Percentiles rank a stretch among this genome's conserved stretches.
These are phyloP conservation scores for Artemisia annua DNA, from an alignment of 129 eudicot species.

Conservation along the genomic window DNA sequence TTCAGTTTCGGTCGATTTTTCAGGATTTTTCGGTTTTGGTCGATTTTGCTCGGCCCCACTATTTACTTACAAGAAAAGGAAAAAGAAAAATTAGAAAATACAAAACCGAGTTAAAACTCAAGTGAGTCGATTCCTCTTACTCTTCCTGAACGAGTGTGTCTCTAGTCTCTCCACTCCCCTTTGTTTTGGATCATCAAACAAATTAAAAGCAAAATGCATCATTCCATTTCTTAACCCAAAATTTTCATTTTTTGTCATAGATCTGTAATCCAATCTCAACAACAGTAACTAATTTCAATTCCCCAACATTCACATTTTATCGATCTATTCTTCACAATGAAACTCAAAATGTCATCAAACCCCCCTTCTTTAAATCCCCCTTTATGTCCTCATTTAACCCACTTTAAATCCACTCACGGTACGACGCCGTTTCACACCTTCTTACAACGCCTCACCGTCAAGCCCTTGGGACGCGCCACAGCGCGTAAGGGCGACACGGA, in stretches of 20 bases:
- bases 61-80: too few relatives aligned
- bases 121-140: too few relatives aligned
- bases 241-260: not conserved
- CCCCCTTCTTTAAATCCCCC: too few relatives aligned
- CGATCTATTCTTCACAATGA: conserved; percentile 13
- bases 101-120: too few relatives aligned
- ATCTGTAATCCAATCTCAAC: conserved; percentile 25
- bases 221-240: not conserved
- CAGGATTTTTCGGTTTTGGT: too few relatives aligned
- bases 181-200: too few relatives aligned
- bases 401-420: conserved; percentile 50
- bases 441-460: conserved; percentile 41
- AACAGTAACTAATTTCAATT: conserved; percentile 16
- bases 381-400: conserved; percentile 49
- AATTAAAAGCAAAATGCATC: not conserved
- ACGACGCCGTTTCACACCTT: conserved; percentile 48
- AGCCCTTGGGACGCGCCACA: conserved; percentile 67
- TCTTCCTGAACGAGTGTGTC: too few relatives aligned
- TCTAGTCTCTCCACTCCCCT: too few relatives aligned
- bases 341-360: not conserved
- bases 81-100: too few relatives aligned
- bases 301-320: conserved; percentile 23
- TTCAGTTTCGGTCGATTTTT: too few relatives aligned
- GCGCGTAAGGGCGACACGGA: conserved; percentile 33
- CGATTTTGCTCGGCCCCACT: too few relatives aligned